These are phyloP conservation scores for Chlamydomonas eustigma DNA, from an alignment of 139 green algal genomes.

Conservation along the genomic window DNA sequence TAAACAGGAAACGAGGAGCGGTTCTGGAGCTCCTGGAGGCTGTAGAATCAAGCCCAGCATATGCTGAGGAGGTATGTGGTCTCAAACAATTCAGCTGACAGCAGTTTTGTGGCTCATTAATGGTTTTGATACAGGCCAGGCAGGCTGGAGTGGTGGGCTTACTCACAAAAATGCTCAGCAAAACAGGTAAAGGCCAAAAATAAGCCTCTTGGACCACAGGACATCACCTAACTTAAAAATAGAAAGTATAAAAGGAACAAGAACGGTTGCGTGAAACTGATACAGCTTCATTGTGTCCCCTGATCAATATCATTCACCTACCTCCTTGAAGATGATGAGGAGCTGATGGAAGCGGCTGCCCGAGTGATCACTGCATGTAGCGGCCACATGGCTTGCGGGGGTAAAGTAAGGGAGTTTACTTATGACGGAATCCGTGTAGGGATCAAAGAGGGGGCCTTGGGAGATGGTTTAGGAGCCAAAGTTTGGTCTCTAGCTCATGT, in stretches of 20 bases:
- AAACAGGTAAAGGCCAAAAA: constrained; percentile 16
- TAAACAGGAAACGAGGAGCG: constrained; percentile 32
- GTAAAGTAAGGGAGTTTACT: constrained; percentile 37
- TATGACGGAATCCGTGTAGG: background rate
- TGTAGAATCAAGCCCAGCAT: constrained; percentile 4
- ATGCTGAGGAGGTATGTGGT: constrained; percentile 13
- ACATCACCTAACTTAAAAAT: too few relatives aligned
- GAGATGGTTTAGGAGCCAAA: constrained; percentile 70
- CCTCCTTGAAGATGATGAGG: constrained; percentile 58
- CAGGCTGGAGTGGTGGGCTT: constrained; percentile 18
- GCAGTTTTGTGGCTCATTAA: too few relatives aligned
- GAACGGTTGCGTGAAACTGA: too few relatives aligned
- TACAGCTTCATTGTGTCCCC: too few relatives aligned
- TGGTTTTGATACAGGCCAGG: too few relatives aligned
- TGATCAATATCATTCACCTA: too few relatives aligned
- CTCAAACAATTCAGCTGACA: too few relatives aligned
- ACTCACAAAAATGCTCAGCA: constrained; percentile 17
- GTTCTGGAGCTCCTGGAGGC: constrained; percentile 18
- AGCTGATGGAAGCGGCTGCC: constrained; percentile 43
- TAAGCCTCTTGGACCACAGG: too few relatives aligned
- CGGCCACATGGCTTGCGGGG: constrained; percentile 50
- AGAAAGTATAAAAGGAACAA: too few relatives aligned
- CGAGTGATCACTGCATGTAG: constrained; percentile 58
- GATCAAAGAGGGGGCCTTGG: constrained; percentile 59
- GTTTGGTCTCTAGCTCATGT: constrained; percentile 66